Evolutionary conservation across 108 stramenopile species (phyloP).

Genomic region (Skeletonema grethae): DNA sequence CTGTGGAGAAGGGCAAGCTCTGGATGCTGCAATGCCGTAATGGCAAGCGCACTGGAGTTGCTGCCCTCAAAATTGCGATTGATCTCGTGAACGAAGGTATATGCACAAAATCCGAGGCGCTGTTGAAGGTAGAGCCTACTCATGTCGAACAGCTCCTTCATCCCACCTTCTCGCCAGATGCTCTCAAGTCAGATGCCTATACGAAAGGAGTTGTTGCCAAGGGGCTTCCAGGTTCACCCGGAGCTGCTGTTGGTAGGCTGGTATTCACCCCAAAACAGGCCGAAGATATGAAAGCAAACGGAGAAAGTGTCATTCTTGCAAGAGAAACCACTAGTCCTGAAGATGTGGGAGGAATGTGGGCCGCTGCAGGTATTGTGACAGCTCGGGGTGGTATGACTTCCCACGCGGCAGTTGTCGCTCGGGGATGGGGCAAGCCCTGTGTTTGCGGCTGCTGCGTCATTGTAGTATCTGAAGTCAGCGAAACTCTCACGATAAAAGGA

Average conservation of each 20-base stretch:
- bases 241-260: conserved; percentile 85
- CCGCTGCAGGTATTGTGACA: conserved; percentile 79
- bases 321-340: conserved; percentile 65
- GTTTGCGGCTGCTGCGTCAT: conserved; percentile 82
- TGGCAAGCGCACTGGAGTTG: conserved; percentile 85
- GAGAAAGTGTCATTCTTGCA: conserved; percentile 78
- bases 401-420: conserved; percentile 88
- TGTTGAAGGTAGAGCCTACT: conserved; percentile 77
- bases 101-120: conserved; percentile 69
- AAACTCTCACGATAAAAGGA: conserved; percentile 58
- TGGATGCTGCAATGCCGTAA: conserved; percentile 90
- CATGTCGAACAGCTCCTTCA: conserved; percentile 87
- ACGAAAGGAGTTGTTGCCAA: conserved; percentile 73
- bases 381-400: conserved; percentile 85
- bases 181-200: conserved; percentile 57
- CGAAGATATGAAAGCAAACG: conserved; percentile 62
- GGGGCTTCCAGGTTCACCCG: conserved; percentile 82
- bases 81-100: conserved; percentile 84
- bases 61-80: conserved; percentile 83
- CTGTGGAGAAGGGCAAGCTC: conserved; percentile 85
- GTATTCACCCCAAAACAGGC: conserved; percentile 81
- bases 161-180: conserved; percentile 69
- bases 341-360: conserved; percentile 92
- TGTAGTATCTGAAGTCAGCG: conserved; percentile 55
- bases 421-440: conserved; percentile 92